Percentiles rank a stretch among this genome's conserved stretches.
Evolutionary conservation across 2,329 filamentous ascomycete species (phyloP).

Genomic region (Exophiala bonariae): DNA sequence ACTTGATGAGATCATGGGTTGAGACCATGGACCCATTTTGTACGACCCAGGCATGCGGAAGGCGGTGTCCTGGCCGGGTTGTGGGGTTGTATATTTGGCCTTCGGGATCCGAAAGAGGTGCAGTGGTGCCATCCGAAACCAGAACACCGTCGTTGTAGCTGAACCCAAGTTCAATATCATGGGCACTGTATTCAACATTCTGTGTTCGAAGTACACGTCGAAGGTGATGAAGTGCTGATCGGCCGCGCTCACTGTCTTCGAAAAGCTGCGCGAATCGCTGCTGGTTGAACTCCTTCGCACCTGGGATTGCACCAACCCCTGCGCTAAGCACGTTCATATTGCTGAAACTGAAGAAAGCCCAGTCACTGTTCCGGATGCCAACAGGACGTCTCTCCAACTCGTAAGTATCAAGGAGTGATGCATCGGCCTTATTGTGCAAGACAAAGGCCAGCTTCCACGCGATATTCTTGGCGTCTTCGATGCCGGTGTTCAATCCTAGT

Average conservation of each 20-base stretch:
- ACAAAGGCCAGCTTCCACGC: conserved; percentile 45
- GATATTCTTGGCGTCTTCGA: conserved; percentile 41
- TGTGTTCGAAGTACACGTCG: conserved; percentile 15
- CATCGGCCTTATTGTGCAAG: conserved; percentile 24
- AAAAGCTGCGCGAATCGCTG: conserved; percentile 12
- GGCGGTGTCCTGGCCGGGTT: conserved; percentile 29
- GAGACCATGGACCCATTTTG: conserved; percentile 19
- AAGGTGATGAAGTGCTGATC: not conserved
- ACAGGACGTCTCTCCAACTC: conserved; percentile 39
- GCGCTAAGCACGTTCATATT: conserved; percentile 22
- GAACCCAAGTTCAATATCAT: conserved; percentile 29
- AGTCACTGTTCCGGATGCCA: conserved; percentile 28
- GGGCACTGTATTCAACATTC: conserved; percentile 25
- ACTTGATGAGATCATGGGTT: conserved; percentile 26
- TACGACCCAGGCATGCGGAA: conserved; percentile 31
- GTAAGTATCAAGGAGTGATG: conserved; percentile 40
- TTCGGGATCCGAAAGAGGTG: conserved; percentile 16
- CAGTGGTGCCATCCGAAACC: conserved; percentile 23
- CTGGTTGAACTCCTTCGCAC: conserved; percentile 14
- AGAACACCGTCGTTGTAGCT: conserved; percentile 22
- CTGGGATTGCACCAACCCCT: conserved; percentile 21
- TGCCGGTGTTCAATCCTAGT: conserved; percentile 30
- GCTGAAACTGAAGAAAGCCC: conserved; percentile 25
- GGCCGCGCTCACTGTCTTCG: conserved; percentile 12
- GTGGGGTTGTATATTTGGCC: conserved; percentile 27